phyloP scores from a whole-genome alignment of 208 protist genomes.

The Leishmania gerbilli region DNA sequence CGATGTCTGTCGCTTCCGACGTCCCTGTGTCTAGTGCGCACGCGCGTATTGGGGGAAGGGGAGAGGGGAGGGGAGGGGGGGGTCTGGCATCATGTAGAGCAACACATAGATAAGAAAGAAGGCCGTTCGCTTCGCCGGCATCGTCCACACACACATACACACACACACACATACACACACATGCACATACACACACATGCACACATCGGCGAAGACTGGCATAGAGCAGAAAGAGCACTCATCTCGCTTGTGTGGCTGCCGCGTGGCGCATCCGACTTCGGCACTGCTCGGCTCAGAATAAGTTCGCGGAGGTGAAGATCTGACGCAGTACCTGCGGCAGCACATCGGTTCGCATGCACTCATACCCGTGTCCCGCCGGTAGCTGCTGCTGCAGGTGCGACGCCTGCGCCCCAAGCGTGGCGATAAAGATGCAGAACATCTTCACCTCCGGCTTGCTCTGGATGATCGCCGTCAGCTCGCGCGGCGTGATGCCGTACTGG shows the following conservation, averaged over 20 bases:
- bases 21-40: too few relatives aligned
- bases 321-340: constrained; percentile 88
- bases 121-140: neutral
- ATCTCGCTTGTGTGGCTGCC: neutral
- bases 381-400: constrained; percentile 74
- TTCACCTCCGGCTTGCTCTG: constrained; percentile 74
- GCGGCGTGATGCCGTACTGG: constrained; percentile 89
- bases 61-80: neutral
- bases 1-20: too few relatives aligned
- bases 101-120: neutral
- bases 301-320: constrained; percentile 82
- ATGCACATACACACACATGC: neutral
- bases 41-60: neutral
- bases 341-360: constrained; percentile 87
- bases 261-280: neutral
- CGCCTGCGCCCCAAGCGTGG: constrained; percentile 79
- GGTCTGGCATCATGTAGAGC: neutral
- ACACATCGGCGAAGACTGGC: neutral
- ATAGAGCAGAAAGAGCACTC: neutral
- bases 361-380: constrained; percentile 81
- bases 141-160: neutral
- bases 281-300: constrained; percentile 41
- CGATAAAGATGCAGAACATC: constrained; percentile 93
- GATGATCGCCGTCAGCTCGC: constrained; percentile 78
- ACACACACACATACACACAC: neutral